These are phyloP conservation scores for Fusarium sp. DNA, from an alignment of 2,329 filamentous ascomycete genomes.

Conservation along the genomic window DNA sequence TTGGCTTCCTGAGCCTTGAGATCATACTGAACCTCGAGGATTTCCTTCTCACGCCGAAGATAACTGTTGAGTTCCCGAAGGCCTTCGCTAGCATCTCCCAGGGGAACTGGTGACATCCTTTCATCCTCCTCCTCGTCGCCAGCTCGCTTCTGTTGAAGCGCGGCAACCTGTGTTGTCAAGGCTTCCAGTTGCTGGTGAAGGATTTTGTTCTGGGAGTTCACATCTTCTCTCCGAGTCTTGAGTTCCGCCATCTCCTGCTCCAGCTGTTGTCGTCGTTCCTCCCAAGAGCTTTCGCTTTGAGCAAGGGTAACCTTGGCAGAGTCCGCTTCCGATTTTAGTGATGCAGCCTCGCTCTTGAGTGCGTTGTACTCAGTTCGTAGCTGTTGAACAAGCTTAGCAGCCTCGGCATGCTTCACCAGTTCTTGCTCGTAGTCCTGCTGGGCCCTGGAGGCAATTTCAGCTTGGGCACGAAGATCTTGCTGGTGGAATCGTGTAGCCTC, in stretches of 20 bases:
- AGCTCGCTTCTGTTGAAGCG: constrained; percentile 80
- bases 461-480: constrained; percentile 91
- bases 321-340: constrained; percentile 83
- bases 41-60: constrained; percentile 95
- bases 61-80: constrained; percentile 93
- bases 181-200: constrained; percentile 90
- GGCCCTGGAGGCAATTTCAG: constrained; percentile 90
- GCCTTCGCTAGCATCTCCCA: constrained; percentile 75
- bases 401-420: constrained; percentile 93
- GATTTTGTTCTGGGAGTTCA: constrained; percentile 89
- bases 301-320: constrained; percentile 82
- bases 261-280: constrained; percentile 81
- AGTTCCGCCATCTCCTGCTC: constrained; percentile 87
- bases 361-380: constrained; percentile 85
- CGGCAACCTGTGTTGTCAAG: constrained; percentile 81
- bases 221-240: constrained; percentile 82
- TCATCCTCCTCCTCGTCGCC: constrained; percentile 66
- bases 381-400: constrained; percentile 84
- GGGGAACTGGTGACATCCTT: constrained; percentile 62
- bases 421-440: constrained; percentile 97
- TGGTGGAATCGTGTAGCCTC: constrained; percentile 87
- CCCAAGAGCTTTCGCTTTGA: constrained; percentile 90
- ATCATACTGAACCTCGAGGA: constrained; percentile 95
- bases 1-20: constrained; percentile 89
- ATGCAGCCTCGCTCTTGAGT: constrained; percentile 81